Conservation (phyloP, 257 asterid genomes). For the Penstemon newberryi region DNA sequence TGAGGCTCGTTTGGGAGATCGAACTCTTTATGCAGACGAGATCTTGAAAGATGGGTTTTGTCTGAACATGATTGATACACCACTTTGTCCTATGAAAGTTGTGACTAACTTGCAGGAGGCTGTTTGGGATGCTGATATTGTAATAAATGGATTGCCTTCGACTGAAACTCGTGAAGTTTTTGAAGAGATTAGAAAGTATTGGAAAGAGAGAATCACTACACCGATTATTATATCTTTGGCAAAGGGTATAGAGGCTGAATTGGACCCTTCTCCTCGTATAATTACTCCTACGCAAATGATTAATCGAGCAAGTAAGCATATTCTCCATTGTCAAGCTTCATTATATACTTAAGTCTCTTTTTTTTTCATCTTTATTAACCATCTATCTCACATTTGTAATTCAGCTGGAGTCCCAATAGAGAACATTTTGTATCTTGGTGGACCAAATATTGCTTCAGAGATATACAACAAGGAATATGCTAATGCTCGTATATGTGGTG, state of each 20-base stretch:
- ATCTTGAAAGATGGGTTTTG: constrained; percentile 87
- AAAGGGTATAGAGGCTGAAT: constrained; percentile 87
- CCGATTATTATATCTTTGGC: constrained; percentile 81
- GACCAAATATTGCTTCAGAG: constrained; percentile 92
- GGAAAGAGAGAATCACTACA: constrained; percentile 77
- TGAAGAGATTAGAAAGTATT: constrained; percentile 72
- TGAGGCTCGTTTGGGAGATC: constrained; percentile 86
- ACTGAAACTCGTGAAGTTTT: constrained; percentile 81
- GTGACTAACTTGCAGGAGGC: constrained; percentile 96
- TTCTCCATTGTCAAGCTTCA: background rate
- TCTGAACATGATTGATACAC: constrained; percentile 87
- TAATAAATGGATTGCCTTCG: constrained; percentile 85
- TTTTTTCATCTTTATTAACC: constrained; percentile 11
- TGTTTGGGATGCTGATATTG: constrained; percentile 92
- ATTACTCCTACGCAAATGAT: constrained; percentile 94
- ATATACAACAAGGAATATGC: constrained; percentile 88
- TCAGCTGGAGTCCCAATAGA: constrained; percentile 75
- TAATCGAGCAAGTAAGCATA: constrained; percentile 64
- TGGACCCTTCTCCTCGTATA: constrained; percentile 69
- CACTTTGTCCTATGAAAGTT: constrained; percentile 85
- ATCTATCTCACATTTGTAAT: constrained; percentile 9
- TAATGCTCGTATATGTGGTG: constrained; percentile 88
- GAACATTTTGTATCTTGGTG: constrained; percentile 83
- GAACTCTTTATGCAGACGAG: constrained; percentile 80
- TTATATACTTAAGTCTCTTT: background rate